phyloP scores from a whole-genome alignment of 2,329 filamentous ascomycete genomes.

The Fusarium robinianum region DNA sequence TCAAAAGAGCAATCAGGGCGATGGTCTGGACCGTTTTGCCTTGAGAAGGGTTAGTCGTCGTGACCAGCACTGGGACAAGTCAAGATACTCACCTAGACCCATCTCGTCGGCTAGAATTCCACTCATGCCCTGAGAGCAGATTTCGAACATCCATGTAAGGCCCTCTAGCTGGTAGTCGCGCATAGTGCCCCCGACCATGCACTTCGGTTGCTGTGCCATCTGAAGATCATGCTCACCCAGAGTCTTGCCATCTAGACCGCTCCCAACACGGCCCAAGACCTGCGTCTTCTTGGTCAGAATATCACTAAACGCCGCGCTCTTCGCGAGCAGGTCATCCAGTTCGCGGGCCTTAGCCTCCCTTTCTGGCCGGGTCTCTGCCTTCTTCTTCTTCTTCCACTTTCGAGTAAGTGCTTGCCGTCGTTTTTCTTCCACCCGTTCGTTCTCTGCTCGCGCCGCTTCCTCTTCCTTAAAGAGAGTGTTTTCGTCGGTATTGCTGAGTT shows the following conservation, averaged over 20 bases:
- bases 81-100: slow-evolving; percentile 65
- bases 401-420: slow-evolving; percentile 42
- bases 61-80: not conserved
- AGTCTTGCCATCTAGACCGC: slow-evolving; percentile 61
- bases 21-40: slow-evolving; percentile 94
- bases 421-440: slow-evolving; percentile 56
- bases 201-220: slow-evolving; percentile 83
- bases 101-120: slow-evolving; percentile 94
- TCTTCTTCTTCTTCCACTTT: slow-evolving; percentile 54
- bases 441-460: slow-evolving; percentile 41
- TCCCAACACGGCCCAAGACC: slow-evolving; percentile 64
- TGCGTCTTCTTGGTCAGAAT: slow-evolving; percentile 68
- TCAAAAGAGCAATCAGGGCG: slow-evolving; percentile 80
- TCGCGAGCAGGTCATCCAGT: slow-evolving; percentile 61
- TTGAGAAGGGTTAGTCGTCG: slow-evolving; percentile 34
- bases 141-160: slow-evolving; percentile 92
- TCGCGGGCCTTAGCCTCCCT: slow-evolving; percentile 62
- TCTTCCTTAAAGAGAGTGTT: slow-evolving; percentile 44
- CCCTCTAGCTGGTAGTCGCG: slow-evolving; percentile 93
- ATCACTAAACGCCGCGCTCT: slow-evolving; percentile 64
- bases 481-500: slow-evolving; percentile 30
- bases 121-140: slow-evolving; percentile 78
- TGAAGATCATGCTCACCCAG: slow-evolving; percentile 69
- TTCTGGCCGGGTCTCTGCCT: slow-evolving; percentile 57
- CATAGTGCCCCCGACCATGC: slow-evolving; percentile 88